Percentiles rank a stretch among this genome's conserved stretches.
Conservation (phyloP, 2,329 filamentous ascomycete species). For the Talaromyces sp. region DNA sequence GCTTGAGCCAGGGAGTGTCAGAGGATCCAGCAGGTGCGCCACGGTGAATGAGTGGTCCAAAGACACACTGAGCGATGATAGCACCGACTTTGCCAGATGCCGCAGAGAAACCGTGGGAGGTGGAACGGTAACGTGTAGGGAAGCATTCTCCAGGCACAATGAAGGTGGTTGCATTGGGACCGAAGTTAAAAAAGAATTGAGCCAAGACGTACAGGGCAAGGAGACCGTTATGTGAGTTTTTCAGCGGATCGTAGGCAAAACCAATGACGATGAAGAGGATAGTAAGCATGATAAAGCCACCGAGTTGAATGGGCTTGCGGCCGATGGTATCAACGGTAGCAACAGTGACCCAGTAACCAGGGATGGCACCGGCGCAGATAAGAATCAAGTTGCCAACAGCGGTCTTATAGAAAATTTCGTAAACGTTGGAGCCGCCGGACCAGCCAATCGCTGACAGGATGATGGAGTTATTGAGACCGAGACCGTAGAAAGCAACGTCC, state of each 20-base stretch:
- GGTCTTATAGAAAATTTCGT: conserved; percentile 68
- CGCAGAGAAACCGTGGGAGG: conserved; percentile 63
- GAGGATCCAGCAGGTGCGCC: conserved; percentile 52
- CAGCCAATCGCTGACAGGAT: conserved; percentile 71
- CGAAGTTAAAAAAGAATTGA: conserved; percentile 55
- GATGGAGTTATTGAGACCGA: conserved; percentile 71
- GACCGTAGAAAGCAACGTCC: conserved; percentile 56
- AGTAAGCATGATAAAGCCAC: conserved; percentile 60
- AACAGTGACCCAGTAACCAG: conserved; percentile 78
- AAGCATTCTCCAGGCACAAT: conserved; percentile 64
- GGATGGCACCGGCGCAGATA: conserved; percentile 72
- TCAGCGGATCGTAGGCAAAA: conserved; percentile 48
- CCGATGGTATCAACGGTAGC: conserved; percentile 69
- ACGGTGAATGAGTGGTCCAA: conserved; percentile 58
- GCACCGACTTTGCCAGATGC: conserved; percentile 66
- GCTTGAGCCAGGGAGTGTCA: conserved; percentile 63
- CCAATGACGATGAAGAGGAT: conserved; percentile 61
- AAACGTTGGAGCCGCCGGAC: conserved; percentile 60
- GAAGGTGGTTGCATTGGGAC: conserved; percentile 61
- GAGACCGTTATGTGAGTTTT: conserved; percentile 43
- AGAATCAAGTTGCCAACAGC: conserved; percentile 76
- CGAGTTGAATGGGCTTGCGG: conserved; percentile 70
- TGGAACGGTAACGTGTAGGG: conserved; percentile 60
- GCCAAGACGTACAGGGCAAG: conserved; percentile 61
- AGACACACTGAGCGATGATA: conserved; percentile 63